These are phyloP conservation scores for Paraurostyla sp. DNA, from an alignment of 73 alveolate species.

Conservation along the genomic window DNA sequence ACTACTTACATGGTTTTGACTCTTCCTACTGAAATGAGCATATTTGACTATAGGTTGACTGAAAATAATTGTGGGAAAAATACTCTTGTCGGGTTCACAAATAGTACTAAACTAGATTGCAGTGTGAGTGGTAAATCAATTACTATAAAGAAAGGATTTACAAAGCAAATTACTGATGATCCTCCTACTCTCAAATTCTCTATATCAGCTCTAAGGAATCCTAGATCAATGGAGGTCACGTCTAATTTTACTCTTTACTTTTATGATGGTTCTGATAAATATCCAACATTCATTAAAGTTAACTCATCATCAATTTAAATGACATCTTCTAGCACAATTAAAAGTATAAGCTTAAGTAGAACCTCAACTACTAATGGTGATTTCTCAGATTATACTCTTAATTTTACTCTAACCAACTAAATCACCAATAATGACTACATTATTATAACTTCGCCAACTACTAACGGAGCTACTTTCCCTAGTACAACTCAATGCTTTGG, in stretches of 20 bases:
- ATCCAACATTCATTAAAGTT: not conserved
- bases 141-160: conserved; percentile 8
- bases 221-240: not conserved
- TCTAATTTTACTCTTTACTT: not conserved
- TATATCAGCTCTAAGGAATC: conserved; percentile 8
- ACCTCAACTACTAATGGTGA: not conserved
- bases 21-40: not conserved
- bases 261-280: not conserved
- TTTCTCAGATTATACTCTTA: not conserved
- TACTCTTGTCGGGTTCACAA: not conserved
- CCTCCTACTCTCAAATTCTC: not conserved
- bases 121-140: not conserved
- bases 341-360: not conserved
- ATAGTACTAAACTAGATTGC: not conserved
- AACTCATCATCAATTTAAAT: not conserved
- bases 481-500: not conserved
- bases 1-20: not conserved
- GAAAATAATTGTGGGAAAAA: not conserved
- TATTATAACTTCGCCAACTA: not conserved
- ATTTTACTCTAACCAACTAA: not conserved
- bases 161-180: not conserved
- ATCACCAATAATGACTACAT: not conserved
- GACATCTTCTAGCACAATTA: not conserved
- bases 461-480: not conserved
- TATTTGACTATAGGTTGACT: not conserved